Base-by-base conservation (phyloP, 371 early-diverging fungal species). In the Actinomucor elegans region DNA sequence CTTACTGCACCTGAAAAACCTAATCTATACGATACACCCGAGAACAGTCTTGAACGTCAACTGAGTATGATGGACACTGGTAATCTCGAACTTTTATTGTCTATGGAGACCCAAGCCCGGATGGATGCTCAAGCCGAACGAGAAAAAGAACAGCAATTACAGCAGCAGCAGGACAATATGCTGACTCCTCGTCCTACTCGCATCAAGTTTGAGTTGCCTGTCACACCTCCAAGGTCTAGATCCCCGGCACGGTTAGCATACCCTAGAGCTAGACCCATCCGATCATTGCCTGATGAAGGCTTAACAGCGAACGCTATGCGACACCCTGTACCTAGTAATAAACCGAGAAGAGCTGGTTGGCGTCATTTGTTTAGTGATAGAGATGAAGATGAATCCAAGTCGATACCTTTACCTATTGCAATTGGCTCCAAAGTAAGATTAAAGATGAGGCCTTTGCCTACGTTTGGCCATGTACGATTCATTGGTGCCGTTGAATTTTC, bases 401-500 rank as follows among this genome's bases (percentile, higher is more conserved):
- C 11, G 3, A 33, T 27, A 24, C 47, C 47, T 20, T 26, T 55
- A 20, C 57, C 57, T n/a, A 62, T 66, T 15, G 48, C 48, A 0
- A 41, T 66, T 3, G 59, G 45, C 5, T 43, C 62, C 23, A 58
- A 59, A 26, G 69, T 66, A 2, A 34, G 55, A 45, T 29, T 69
- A 18, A 38, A 48, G 31, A 34, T 56, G 21, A 58, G 69, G 26
- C 66, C 66, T 5, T 33, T 62, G 3, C 66, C 62, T 42, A 66
- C 63, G 5, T 61, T 66, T 58, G 69, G 66, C 1, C 51, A 59
- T 53, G 69, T 69, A 1, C 40, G 48, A 26, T 69, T 44, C 24
- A 55, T 69, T 36, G 69, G 69, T 15, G 59, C 55, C 7, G 69
- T 73, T 6, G 49, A 54, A 6, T 72, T 70, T 50, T 71, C 65